Evolutionary conservation across 176 grass and related monocot genomes (phyloP).

Genomic region (Elymus sibiricus): DNA sequence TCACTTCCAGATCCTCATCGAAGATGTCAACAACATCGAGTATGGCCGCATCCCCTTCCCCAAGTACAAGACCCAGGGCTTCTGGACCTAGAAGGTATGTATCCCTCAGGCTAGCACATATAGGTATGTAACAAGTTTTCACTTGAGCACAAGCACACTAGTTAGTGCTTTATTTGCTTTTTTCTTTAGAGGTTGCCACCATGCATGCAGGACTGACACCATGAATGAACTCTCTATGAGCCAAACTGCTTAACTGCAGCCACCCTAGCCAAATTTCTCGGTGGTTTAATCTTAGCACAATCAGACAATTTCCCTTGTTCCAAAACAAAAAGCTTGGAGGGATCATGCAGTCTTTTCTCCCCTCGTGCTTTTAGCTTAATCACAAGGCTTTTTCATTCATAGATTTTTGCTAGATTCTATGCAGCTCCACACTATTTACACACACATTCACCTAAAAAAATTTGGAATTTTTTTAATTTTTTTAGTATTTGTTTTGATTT

Average conservation of each 20-base stretch:
- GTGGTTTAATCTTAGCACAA: conserved; percentile 18
- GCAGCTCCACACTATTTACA: neutral
- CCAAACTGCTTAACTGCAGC: neutral
- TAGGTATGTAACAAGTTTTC: neutral
- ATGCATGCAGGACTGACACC: neutral
- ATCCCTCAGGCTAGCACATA: conserved; percentile 1
- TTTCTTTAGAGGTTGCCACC: conserved; percentile 11
- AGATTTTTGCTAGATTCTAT: neutral
- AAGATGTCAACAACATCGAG: conserved; percentile 65
- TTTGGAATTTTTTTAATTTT: too few species aligned
- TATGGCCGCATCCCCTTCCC: conserved; percentile 37
- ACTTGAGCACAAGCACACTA: neutral
- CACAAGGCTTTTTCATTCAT: neutral
- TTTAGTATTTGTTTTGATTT: too few species aligned
- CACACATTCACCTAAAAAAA: neutral
- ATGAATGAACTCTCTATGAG: neutral
- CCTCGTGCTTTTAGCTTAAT: too few species aligned
- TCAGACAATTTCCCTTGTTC: conserved; percentile 14
- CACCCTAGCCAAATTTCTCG: neutral
- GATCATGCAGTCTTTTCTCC: too few species aligned
- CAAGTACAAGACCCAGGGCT: conserved; percentile 61
- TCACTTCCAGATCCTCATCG: conserved; percentile 58
- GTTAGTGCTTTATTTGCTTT: neutral
- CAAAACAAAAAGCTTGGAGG: too few species aligned
- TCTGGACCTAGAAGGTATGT: conserved; percentile 30